phyloP scores from a whole-genome alignment of 2,329 filamentous ascomycete species.

The Cladophialophora exuberans region DNA sequence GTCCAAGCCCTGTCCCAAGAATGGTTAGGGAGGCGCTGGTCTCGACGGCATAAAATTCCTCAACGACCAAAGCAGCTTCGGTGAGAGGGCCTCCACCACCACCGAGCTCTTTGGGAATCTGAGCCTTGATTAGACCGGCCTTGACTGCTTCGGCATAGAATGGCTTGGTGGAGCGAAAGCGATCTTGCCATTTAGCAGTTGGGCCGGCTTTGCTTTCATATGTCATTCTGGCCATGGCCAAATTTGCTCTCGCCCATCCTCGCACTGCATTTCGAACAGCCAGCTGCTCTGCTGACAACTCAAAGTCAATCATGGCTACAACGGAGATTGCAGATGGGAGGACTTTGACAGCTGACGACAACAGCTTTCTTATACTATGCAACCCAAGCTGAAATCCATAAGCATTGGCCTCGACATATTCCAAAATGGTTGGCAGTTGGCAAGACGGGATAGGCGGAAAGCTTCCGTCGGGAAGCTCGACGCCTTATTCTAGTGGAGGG shows the following conservation, averaged over 20 bases:
- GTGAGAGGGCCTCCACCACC: slow-evolving; percentile 51
- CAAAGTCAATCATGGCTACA: slow-evolving; percentile 21
- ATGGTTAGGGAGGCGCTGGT: slow-evolving; percentile 55
- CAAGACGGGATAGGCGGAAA: slow-evolving; percentile 18
- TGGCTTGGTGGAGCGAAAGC: slow-evolving; percentile 53
- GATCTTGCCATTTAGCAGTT: slow-evolving; percentile 32
- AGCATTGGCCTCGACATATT: neutral
- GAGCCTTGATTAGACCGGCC: slow-evolving; percentile 52
- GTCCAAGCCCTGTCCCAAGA: slow-evolving; percentile 56
- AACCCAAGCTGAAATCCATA: neutral
- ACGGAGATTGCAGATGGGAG: neutral
- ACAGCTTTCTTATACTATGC: neutral
- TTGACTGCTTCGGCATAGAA: slow-evolving; percentile 51
- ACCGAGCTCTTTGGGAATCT: slow-evolving; percentile 51
- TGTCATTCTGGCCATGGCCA: slow-evolving; percentile 16
- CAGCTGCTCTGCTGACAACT: slow-evolving; percentile 20
- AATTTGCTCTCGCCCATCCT: slow-evolving; percentile 18
- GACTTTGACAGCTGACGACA: neutral
- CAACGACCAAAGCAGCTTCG: slow-evolving; percentile 55
- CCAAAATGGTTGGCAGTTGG: slow-evolving; percentile 4
- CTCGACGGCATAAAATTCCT: slow-evolving; percentile 59
- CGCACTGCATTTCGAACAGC: slow-evolving; percentile 19
- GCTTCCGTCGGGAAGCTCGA: slow-evolving; percentile 3
- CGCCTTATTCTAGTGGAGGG: neutral
- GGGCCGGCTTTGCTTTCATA: slow-evolving; percentile 15